Percentiles rank a stretch among this genome's conserved stretches.
phyloP scores from a whole-genome alignment of 73 alveolate species.

The Stentor coeruleus region DNA sequence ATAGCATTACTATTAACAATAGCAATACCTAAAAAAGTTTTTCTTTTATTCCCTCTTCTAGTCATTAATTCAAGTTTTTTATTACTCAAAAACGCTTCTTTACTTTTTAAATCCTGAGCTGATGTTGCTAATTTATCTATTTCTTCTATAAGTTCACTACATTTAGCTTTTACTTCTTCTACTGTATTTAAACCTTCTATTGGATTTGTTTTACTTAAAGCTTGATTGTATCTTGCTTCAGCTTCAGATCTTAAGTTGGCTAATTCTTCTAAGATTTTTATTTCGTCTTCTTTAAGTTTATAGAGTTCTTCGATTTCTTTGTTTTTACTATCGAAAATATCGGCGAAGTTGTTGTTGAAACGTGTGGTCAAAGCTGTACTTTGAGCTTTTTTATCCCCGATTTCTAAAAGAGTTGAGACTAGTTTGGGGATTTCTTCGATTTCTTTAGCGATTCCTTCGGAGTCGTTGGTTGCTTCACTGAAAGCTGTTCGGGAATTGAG shows the following conservation, averaged over 20 bases:
- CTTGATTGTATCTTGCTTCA: neutral
- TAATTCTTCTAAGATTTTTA: neutral
- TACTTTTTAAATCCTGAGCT: neutral
- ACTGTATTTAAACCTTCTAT: too few relatives aligned
- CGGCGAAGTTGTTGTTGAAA: neutral
- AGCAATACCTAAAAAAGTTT: neutral
- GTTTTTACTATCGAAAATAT: neutral
- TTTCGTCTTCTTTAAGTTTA: neutral
- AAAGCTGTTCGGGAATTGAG: neutral
- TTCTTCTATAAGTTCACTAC: neutral
- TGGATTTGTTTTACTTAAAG: too few relatives aligned
- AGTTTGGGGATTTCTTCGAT: neutral
- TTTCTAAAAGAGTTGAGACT: neutral
- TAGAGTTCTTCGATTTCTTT: neutral
- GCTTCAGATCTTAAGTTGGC: neutral
- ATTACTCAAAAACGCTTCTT: neutral
- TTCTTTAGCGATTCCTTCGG: neutral
- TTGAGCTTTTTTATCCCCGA: neutral
- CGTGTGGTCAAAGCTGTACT: neutral
- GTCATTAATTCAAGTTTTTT: neutral
- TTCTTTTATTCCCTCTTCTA: neutral
- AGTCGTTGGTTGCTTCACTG: neutral
- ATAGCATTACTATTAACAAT: neutral
- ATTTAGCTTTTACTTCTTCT: neutral
- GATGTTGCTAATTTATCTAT: neutral